Percentiles rank a stretch among this genome's conserved stretches.
phyloP scores from a whole-genome alignment of 2,329 filamentous ascomycete genomes.

The Penicillium sp. region DNA sequence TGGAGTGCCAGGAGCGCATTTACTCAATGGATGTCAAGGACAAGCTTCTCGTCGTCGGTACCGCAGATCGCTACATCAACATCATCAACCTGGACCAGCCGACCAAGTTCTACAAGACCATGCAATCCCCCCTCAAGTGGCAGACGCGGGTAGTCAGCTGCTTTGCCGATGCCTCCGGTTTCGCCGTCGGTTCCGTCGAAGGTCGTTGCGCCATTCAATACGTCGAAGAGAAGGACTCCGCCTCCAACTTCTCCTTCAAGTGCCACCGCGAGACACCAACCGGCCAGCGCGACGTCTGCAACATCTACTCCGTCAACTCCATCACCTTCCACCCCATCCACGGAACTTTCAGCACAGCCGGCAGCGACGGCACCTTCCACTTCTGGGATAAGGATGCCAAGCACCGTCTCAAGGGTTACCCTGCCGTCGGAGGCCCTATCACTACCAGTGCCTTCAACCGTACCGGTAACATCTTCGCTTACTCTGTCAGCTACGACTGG shows the following conservation, averaged over 20 bases:
- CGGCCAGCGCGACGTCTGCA: conserved; percentile 67
- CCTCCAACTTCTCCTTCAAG: conserved; percentile 98
- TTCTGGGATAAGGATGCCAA: conserved; percentile 85
- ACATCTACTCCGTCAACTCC: conserved; percentile 93
- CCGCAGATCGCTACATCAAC: conserved; percentile 94
- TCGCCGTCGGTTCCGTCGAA: conserved; percentile 94
- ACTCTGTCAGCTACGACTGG: conserved; percentile 96
- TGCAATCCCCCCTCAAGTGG: conserved; percentile 96
- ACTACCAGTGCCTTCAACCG: conserved; percentile 89
- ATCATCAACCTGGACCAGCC: conserved; percentile 89
- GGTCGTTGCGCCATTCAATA: conserved; percentile 98
- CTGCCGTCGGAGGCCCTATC: conserved; percentile 81
- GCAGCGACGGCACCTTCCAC: conserved; percentile 86
- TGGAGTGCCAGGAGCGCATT: conserved; percentile 55
- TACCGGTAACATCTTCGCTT: conserved; percentile 80
- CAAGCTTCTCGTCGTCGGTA: conserved; percentile 86
- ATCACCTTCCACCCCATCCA: conserved; percentile 97
- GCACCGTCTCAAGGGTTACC: conserved; percentile 86
- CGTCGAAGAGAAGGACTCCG: conserved; percentile 90
- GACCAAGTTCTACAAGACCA: conserved; percentile 89
- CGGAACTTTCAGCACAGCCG: conserved; percentile 97
- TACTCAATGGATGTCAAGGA: conserved; percentile 92
- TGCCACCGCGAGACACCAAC: conserved; percentile 84
- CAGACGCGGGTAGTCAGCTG: conserved; percentile 94
- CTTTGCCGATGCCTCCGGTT: conserved; percentile 88